Base-by-base conservation (phyloP, 225 moss, liverwort and hornwort species). In the Asterella californica region DNA sequence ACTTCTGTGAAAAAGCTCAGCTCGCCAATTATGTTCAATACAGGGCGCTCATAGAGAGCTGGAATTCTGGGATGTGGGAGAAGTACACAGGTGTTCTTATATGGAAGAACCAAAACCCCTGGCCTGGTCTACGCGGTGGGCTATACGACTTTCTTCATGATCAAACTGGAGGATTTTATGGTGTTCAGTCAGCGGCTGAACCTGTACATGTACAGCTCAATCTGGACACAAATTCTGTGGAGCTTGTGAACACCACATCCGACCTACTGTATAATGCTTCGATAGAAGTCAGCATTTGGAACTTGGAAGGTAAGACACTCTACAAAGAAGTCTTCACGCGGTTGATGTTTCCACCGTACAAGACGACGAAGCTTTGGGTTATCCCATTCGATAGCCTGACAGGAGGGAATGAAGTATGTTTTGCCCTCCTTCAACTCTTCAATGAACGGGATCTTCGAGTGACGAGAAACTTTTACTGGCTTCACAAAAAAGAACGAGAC, bases 61-160 rank as follows among this genome's bases (percentile, higher is more conserved):
- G 93, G 93, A 94, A 94, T 82, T 93, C 97, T 77, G 74, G 87
- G 60, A 97, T 97, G 97, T 97, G 97, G 97, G 91, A 91, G 22
- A 90, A 92, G 80, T 94, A 94, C 78, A 93, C 94, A 33, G 94
- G 97, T 14, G 29, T 97, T 70, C 83, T 97, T 25, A 82, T 97
- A 29, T 97, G 94, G 97, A 97, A 91, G 76, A 92, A 90, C 1
- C 97, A 97, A 70, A 97, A 94, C 77, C 97, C 97, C 62, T 97
- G 97, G 97, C 90, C 92, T 81, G 97, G 97, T 79, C 90, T 97
- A 57, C 90, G 94, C 52, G 97, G 97, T 72, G 91, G 94, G 77
- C 90, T 94, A 76, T 97, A 97, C 73, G 97, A 97, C 78, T 91
- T 90, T 81, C 87, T 97, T 55, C 92, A 91, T 71, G 94, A 94